Evolutionary conservation across 805 yeast species (phyloP).

Genomic region (Komagataella mondaviorum): DNA sequence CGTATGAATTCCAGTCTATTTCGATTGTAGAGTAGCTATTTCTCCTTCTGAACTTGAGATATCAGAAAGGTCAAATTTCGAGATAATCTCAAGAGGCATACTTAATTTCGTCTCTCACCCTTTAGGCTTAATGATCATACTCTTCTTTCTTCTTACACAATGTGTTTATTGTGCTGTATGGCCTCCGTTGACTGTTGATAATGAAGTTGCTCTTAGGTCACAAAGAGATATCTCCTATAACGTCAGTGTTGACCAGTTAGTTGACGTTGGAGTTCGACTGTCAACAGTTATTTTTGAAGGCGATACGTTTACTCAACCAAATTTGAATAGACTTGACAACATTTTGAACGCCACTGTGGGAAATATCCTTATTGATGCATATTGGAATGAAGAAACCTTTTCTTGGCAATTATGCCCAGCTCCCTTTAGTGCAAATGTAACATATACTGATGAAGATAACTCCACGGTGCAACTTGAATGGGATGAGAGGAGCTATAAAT

Average conservation of each 20-base stretch:
- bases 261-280: conserved; percentile 25
- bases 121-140: neutral
- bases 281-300: conserved; percentile 17
- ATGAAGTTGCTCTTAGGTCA: conserved; percentile 23
- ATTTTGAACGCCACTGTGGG: conserved; percentile 32
- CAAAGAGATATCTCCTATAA: conserved; percentile 33
- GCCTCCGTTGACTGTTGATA: conserved; percentile 17
- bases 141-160: neutral
- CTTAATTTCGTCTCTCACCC: neutral
- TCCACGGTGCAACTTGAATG: neutral
- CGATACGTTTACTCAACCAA: conserved; percentile 16
- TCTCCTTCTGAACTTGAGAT: neutral
- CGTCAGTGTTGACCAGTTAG: conserved; percentile 23
- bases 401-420: conserved; percentile 50
- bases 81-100: neutral
- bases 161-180: conserved; percentile 7
- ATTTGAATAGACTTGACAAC: conserved; percentile 14
- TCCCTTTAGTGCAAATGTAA: conserved; percentile 4
- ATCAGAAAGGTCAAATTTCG: neutral
- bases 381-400: conserved; percentile 31
- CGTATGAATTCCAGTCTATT: neutral
- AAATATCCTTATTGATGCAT: conserved; percentile 36
- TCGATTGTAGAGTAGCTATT: neutral
- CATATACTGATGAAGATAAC: neutral
- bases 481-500: conserved; percentile 2